These are phyloP conservation scores for Pyrus hybrid DNA, from an alignment of 331 rosid genomes.

Conservation along the genomic window DNA sequence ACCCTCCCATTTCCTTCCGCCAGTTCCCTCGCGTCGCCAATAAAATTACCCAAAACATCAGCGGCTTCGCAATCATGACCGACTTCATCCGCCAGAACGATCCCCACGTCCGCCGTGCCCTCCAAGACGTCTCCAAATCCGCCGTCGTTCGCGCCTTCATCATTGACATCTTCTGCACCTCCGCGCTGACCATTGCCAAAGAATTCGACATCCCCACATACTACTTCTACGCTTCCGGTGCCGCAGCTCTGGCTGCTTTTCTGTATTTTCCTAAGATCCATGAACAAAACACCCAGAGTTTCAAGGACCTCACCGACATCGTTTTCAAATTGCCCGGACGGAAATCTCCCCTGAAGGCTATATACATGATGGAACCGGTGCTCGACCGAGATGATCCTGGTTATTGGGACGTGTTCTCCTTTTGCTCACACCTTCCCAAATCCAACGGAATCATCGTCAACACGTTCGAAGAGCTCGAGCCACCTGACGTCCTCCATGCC, in stretches of 20 bases:
- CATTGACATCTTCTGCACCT: slow-evolving; percentile 43
- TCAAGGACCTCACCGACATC: slow-evolving; percentile 17
- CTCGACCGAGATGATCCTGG: slow-evolving; percentile 31
- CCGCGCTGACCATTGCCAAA: slow-evolving; percentile 10
- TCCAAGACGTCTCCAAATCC: slow-evolving; percentile 17
- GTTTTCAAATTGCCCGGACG: slow-evolving; percentile 33
- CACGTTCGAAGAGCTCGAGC: slow-evolving; percentile 34
- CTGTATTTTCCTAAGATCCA: slow-evolving; percentile 26
- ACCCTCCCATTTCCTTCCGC: slow-evolving; percentile 45
- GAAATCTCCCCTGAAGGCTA: slow-evolving; percentile 15
- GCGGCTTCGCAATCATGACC: background rate
- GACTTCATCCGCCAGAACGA: slow-evolving; percentile 25
- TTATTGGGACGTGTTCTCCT: slow-evolving; percentile 24
- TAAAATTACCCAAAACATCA: background rate
- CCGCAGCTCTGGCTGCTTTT: slow-evolving; percentile 20
- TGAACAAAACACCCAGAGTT: background rate
- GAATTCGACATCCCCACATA: slow-evolving; percentile 29
- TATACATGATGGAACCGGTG: slow-evolving; percentile 22
- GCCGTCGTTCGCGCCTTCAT: slow-evolving; percentile 23
- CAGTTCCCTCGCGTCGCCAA: slow-evolving; percentile 18
- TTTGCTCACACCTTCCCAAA: slow-evolving; percentile 17
- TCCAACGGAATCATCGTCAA: slow-evolving; percentile 40
- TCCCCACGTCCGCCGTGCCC: slow-evolving; percentile 6
- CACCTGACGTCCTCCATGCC: slow-evolving; percentile 12
- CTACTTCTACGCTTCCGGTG: slow-evolving; percentile 46